These are phyloP conservation scores for Oryza longistaminata DNA, from an alignment of 176 grass and related monocot species.

Conservation along the genomic window DNA sequence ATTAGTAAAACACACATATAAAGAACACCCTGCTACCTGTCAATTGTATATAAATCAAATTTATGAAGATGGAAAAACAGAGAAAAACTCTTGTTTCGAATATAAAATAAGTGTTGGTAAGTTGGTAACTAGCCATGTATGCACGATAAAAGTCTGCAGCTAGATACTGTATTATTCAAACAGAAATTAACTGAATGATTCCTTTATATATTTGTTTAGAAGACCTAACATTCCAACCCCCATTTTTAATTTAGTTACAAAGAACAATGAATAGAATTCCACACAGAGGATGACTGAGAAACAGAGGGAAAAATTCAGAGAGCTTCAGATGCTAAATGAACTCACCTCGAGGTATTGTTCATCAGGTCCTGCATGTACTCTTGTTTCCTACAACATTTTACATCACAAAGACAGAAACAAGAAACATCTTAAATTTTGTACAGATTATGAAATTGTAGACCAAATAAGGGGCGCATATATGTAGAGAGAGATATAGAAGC, in stretches of 20 bases:
- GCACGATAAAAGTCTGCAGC: background rate
- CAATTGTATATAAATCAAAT: background rate
- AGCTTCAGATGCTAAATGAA: conserved; percentile 12
- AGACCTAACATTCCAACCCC: background rate
- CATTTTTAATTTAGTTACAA: background rate
- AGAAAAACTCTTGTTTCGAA: background rate
- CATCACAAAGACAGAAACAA: conserved; percentile 20
- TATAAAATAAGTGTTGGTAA: background rate
- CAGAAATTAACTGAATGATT: conserved; percentile 11
- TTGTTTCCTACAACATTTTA: conserved; percentile 49
- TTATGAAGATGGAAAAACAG: background rate
- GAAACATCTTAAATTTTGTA: conserved; percentile 4
- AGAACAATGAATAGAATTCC: conserved; percentile 13
- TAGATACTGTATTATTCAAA: conserved; percentile 1
- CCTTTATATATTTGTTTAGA: background rate
- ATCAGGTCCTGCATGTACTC: conserved; percentile 34
- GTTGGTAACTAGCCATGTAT: background rate
- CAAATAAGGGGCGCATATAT: background rate
- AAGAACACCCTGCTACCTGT: conserved; percentile 1
- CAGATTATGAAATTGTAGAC: background rate
- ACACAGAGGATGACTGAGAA: conserved; percentile 3
- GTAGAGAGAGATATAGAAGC: too few species aligned
- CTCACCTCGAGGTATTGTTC: conserved; percentile 51
- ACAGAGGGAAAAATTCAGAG: conserved; percentile 6
- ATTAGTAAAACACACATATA: conserved; percentile 6